These are phyloP conservation scores for Alternaria arborescens DNA, from an alignment of 2,329 filamentous ascomycete genomes.

Conservation along the genomic window DNA sequence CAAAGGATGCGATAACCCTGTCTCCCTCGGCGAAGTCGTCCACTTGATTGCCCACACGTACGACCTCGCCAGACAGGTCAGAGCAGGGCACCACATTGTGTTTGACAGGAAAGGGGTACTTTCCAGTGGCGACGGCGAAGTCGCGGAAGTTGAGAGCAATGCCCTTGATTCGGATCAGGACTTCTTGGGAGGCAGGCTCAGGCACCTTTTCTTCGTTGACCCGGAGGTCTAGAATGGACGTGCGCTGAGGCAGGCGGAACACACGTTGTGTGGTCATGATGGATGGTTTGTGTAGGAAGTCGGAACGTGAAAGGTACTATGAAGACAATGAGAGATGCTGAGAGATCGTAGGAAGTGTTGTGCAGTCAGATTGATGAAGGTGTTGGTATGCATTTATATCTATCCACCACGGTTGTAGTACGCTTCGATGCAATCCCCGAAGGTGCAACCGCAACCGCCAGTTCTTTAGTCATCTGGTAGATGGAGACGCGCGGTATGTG, in stretches of 20 bases:
- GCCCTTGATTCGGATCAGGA: conserved; percentile 22
- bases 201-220: conserved; percentile 8
- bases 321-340: no score
- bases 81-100: conserved; percentile 23
- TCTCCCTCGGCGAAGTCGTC: conserved; percentile 21
- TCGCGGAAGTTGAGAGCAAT: conserved; percentile 30
- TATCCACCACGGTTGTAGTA: not conserved
- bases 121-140: conserved; percentile 18
- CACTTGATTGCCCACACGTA: conserved; percentile 16
- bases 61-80: conserved; percentile 21
- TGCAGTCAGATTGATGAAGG: no score
- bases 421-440: not conserved
- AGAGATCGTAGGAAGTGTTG: no score
- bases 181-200: conserved; percentile 8
- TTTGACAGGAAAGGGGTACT: conserved; percentile 17
- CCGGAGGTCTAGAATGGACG: conserved; percentile 2
- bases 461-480: no score
- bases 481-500: no score
- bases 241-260: conserved; percentile 17
- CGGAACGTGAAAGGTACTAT: not conserved
- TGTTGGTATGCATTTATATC: not conserved
- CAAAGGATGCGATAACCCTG: conserved; percentile 20
- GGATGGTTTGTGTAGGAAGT: not conserved
- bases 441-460: not conserved
- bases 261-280: conserved; percentile 15